Evolutionary conservation across 805 yeast genomes (phyloP).

Genomic region (Saccharomycopsis vini): DNA sequence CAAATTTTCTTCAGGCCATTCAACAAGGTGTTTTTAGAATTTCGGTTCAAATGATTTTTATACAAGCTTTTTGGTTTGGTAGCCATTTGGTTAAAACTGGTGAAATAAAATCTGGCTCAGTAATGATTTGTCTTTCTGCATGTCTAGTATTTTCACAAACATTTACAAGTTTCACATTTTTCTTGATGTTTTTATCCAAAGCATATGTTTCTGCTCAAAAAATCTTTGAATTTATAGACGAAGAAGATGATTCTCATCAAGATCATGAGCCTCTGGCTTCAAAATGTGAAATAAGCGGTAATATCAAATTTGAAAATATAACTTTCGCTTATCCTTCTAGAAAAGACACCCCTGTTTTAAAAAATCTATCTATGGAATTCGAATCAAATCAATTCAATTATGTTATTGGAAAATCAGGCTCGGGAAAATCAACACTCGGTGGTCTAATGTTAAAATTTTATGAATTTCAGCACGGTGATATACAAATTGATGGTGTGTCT

Average conservation of each 20-base stretch:
- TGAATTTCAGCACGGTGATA: slow-evolving; percentile 39
- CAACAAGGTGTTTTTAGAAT: slow-evolving; percentile 51
- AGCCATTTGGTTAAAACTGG: slow-evolving; percentile 49
- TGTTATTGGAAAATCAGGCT: slow-evolving; percentile 82
- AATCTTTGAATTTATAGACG: slow-evolving; percentile 29
- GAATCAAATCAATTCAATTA: slow-evolving; percentile 42
- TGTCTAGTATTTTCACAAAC: slow-evolving; percentile 65
- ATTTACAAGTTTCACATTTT: slow-evolving; percentile 44
- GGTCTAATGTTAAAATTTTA: slow-evolving; percentile 57
- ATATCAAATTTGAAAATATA: slow-evolving; percentile 46
- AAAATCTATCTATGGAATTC: slow-evolving; percentile 38
- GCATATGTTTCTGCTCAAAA: slow-evolving; percentile 61
- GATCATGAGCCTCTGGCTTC: not conserved
- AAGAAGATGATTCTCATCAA: not conserved
- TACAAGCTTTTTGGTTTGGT: slow-evolving; percentile 93
- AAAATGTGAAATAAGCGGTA: slow-evolving; percentile 30
- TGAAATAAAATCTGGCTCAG: slow-evolving; percentile 46
- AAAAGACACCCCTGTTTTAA: slow-evolving; percentile 37
- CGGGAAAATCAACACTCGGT: slow-evolving; percentile 83
- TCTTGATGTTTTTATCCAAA: slow-evolving; percentile 55
- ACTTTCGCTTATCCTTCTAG: slow-evolving; percentile 58
- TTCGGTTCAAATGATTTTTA: slow-evolving; percentile 64
- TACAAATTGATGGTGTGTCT: slow-evolving; percentile 47
- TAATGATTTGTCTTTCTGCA: slow-evolving; percentile 76
- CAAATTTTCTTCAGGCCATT: slow-evolving; percentile 39